Percentiles rank a stretch among this genome's conserved stretches.
Evolutionary conservation across 225 moss, liverwort and hornwort species (phyloP).

Genomic region (Asterella californica): DNA sequence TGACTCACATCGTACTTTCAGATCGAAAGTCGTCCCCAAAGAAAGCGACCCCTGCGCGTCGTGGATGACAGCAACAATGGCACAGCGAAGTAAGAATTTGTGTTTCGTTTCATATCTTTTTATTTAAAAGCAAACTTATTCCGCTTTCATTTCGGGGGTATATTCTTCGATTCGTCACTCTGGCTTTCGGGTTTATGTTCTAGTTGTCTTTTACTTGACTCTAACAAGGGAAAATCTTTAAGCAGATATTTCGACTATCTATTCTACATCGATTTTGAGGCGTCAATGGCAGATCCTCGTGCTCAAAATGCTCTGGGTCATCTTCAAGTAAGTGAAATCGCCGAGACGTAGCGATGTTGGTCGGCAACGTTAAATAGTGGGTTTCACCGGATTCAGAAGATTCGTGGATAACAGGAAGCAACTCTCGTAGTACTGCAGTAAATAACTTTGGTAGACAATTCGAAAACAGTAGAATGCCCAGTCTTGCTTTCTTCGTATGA

Average conservation of each 20-base stretch:
- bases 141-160: not conserved
- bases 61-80: constrained; percentile 97
- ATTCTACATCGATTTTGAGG: constrained; percentile 97
- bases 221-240: not conserved
- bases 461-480: not conserved
- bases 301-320: constrained; percentile 93
- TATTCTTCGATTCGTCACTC: not conserved
- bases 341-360: not conserved
- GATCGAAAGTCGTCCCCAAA: constrained; percentile 99
- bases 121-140: not conserved
- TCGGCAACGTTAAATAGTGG: not conserved
- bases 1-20: constrained; percentile 6
- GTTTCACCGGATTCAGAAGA: not conserved
- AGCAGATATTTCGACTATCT: constrained; percentile 86
- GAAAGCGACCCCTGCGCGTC: constrained; percentile 85
- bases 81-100: constrained; percentile 63
- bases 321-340: constrained; percentile 42
- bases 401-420: not conserved
- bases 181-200: not conserved
- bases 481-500: not conserved
- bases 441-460: not conserved
- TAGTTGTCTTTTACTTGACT: not conserved
- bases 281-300: constrained; percentile 93
- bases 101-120: not conserved
- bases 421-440: not conserved